Percentiles rank a stretch among this genome's conserved stretches.
These are phyloP conservation scores for Suillus decipiens DNA, from an alignment of 768 basidiomycete species.

Conservation along the genomic window DNA sequence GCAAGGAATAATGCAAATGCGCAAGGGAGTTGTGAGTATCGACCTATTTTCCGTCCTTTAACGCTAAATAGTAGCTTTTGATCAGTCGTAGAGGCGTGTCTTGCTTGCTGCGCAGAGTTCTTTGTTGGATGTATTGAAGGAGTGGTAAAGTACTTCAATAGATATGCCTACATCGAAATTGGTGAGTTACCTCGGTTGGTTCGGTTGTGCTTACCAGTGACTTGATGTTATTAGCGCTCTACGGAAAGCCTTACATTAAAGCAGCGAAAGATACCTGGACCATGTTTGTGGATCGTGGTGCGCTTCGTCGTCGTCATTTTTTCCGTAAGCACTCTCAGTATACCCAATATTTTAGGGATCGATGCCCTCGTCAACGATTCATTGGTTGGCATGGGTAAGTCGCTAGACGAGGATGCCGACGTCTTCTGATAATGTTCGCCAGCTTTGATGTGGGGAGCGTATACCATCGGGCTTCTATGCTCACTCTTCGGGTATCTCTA, in stretches of 20 bases:
- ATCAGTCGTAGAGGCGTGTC: slow-evolving; percentile 69
- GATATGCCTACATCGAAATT: slow-evolving; percentile 85
- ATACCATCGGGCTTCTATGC: slow-evolving; percentile 70
- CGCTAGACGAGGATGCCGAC: background rate
- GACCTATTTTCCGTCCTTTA: background rate
- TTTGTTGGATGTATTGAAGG: slow-evolving; percentile 72
- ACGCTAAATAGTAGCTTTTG: background rate
- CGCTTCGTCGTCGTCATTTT: slow-evolving; percentile 1
- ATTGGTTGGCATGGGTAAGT: slow-evolving; percentile 73
- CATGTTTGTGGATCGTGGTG: slow-evolving; percentile 70
- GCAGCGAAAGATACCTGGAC: slow-evolving; percentile 87
- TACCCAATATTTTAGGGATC: slow-evolving; percentile 38
- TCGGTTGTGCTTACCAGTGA: background rate
- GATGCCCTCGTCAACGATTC: slow-evolving; percentile 85
- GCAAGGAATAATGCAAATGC: slow-evolving; percentile 59
- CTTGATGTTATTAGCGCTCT: slow-evolving; percentile 52
- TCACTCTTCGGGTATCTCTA: slow-evolving; percentile 80
- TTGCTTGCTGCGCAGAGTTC: slow-evolving; percentile 80
- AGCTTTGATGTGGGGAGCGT: slow-evolving; percentile 83
- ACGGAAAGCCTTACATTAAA: slow-evolving; percentile 79
- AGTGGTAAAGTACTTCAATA: slow-evolving; percentile 80
- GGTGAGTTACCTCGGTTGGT: slow-evolving; percentile 38
- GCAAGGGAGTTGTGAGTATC: slow-evolving; percentile 63
- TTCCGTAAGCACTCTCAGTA: background rate
- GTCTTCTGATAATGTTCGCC: slow-evolving; percentile 8